Percentiles rank a stretch among this genome's conserved stretches.
Evolutionary conservation across 2,329 filamentous ascomycete genomes (phyloP).

Genomic region (Laburnicola sp.): DNA sequence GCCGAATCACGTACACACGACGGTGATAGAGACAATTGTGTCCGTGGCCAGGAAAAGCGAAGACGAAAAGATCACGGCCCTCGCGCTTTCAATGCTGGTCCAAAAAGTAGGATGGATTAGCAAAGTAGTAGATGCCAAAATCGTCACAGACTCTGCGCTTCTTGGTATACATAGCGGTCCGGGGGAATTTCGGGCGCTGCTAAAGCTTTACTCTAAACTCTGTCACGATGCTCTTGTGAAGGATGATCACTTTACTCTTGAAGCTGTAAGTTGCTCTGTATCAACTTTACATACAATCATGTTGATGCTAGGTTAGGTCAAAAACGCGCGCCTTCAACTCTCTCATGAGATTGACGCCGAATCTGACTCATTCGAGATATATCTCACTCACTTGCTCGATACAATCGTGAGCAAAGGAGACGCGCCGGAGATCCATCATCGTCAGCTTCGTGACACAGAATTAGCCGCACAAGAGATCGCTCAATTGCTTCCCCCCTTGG

Average conservation of each 20-base stretch:
- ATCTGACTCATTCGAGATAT: constrained; percentile 79
- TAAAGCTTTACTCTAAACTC: constrained; percentile 80
- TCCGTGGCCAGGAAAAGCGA: constrained; percentile 79
- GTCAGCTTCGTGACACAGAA: constrained; percentile 76
- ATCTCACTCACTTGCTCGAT: constrained; percentile 81
- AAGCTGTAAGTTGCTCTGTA: constrained; percentile 63
- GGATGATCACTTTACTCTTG: constrained; percentile 66
- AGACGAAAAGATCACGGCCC: constrained; percentile 88
- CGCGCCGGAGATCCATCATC: constrained; percentile 69
- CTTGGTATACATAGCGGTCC: constrained; percentile 77
- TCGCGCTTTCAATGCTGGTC: constrained; percentile 93
- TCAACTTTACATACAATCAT: not conserved
- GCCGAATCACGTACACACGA: constrained; percentile 73
- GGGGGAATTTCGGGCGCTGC: constrained; percentile 79
- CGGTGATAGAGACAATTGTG: constrained; percentile 93
- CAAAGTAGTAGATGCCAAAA: constrained; percentile 76
- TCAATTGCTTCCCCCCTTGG: constrained; percentile 84
- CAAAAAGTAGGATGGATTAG: constrained; percentile 91
- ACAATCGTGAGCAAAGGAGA: constrained; percentile 90
- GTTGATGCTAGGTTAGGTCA: constrained; percentile 55
- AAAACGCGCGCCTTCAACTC: constrained; percentile 77
- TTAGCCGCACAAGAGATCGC: constrained; percentile 84
- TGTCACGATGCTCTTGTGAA: constrained; percentile 73
- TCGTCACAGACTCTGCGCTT: constrained; percentile 78
- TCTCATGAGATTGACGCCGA: constrained; percentile 68